phyloP scores from a whole-genome alignment of 2,329 filamentous ascomycete species.

The Phyllosticta citrichinensis region DNA sequence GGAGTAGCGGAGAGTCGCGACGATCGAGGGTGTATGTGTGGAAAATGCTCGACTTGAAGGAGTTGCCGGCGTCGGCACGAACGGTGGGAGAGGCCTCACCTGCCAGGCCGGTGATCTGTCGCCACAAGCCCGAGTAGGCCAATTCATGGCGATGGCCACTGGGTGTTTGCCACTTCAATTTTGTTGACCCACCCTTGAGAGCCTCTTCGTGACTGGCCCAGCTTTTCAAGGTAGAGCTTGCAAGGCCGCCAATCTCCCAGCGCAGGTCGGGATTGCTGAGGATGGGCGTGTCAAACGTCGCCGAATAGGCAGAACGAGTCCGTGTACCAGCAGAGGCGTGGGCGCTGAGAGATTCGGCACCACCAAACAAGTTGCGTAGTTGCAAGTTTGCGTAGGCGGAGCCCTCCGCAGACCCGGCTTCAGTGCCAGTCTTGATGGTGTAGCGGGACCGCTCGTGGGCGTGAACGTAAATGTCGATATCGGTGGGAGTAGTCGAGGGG shows the following conservation, averaged over 20 bases:
- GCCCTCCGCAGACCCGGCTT: constrained; percentile 86
- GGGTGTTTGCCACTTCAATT: constrained; percentile 61
- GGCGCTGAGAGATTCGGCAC: constrained; percentile 78
- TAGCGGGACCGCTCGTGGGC: constrained; percentile 73
- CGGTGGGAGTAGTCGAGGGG: constrained; percentile 59
- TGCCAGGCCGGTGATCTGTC: constrained; percentile 73
- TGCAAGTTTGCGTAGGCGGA: constrained; percentile 83
- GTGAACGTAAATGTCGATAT: constrained; percentile 70
- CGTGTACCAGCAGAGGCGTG: constrained; percentile 84
- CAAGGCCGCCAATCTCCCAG: constrained; percentile 68
- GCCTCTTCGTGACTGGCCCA: constrained; percentile 94
- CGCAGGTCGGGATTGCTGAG: constrained; percentile 74
- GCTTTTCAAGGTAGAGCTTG: constrained; percentile 75
- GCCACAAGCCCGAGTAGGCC: constrained; percentile 73
- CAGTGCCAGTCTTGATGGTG: constrained; percentile 86
- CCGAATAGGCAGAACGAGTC: constrained; percentile 84
- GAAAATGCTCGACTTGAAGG: constrained; percentile 75
- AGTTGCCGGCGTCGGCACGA: constrained; percentile 77
- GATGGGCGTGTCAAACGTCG: constrained; percentile 72
- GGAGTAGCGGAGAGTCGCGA: constrained; percentile 76
- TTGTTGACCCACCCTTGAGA: constrained; percentile 65
- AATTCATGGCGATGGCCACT: constrained; percentile 64
- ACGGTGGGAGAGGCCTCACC: constrained; percentile 70
- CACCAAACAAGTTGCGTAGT: constrained; percentile 87
- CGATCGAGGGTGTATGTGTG: constrained; percentile 73